Percentiles rank a stretch among this genome's conserved stretches.
Conservation (phyloP, 2,329 filamentous ascomycete genomes). For the Leptographium wingfieldii region DNA sequence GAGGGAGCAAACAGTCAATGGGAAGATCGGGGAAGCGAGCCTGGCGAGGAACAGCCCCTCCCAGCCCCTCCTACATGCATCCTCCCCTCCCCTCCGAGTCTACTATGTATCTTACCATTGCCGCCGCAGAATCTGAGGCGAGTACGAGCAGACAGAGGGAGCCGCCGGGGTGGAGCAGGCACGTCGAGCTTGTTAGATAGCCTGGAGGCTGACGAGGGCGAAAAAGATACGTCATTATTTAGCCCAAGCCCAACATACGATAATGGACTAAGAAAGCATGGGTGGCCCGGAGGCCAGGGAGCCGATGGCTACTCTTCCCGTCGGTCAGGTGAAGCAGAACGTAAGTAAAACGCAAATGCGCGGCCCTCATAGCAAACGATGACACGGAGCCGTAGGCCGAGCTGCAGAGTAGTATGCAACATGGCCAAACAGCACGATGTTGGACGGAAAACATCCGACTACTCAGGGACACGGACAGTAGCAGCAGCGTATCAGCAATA, state of each 20-base stretch:
- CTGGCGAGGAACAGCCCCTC: neutral
- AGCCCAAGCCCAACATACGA: neutral
- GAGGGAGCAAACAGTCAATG: neutral
- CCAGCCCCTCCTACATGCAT: too few relatives aligned
- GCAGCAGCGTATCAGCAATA: neutral
- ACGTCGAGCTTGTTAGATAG: neutral
- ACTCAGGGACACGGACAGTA: neutral
- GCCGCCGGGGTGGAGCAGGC: neutral
- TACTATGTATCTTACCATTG: neutral
- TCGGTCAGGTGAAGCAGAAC: neutral
- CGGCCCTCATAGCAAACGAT: neutral
- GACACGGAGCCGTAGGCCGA: neutral
- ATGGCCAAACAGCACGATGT: neutral
- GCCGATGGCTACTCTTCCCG: neutral
- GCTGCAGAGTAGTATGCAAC: neutral
- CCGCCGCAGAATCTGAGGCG: neutral
- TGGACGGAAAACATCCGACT: neutral
- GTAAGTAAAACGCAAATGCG: neutral
- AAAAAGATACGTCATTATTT: neutral
- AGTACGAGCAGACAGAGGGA: neutral
- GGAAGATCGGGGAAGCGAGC: neutral
- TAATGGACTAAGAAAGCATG: neutral
- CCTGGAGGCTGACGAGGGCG: neutral
- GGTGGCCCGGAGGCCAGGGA: neutral
- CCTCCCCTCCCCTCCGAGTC: neutral